phyloP scores from a whole-genome alignment of 768 basidiomycete genomes.

The Mycena amicta region DNA sequence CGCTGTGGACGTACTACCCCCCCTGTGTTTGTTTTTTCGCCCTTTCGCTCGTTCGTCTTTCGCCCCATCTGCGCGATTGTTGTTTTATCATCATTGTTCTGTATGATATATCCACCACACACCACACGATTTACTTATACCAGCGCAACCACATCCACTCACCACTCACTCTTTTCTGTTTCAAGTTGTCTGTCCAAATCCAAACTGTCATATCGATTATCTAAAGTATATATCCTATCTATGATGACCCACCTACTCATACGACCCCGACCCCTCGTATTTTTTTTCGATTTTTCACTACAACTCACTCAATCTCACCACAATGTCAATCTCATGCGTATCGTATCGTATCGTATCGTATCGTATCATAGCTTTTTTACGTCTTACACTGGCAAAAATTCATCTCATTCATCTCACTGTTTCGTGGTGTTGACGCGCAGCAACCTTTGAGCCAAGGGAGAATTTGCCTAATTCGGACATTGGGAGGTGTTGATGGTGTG shows the following conservation, averaged over 20 bases:
- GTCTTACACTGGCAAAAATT: too few relatives aligned
- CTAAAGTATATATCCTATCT: neutral
- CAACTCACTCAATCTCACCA: too few relatives aligned
- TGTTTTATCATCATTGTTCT: neutral
- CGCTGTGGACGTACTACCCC: conserved; percentile 1
- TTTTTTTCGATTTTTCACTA: too few relatives aligned
- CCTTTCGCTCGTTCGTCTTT: neutral
- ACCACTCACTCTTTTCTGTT: neutral
- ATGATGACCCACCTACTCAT: neutral
- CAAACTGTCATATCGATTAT: neutral
- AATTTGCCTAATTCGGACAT: too few relatives aligned
- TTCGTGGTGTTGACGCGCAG: too few relatives aligned
- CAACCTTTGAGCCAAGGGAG: too few relatives aligned
- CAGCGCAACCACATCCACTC: neutral
- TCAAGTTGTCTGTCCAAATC: neutral
- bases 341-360: too few relatives aligned
- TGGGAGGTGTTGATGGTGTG: too few relatives aligned
- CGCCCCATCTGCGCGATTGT: neutral
- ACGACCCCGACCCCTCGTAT: too few relatives aligned
- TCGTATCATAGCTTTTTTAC: too few relatives aligned
- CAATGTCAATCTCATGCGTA: too few relatives aligned
- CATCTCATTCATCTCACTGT: too few relatives aligned
- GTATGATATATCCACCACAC: neutral
- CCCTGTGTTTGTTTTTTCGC: neutral
- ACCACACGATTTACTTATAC: neutral